Conservation (phyloP, 768 basidiomycete species). For the Rhizopogon vesiculosus region DNA sequence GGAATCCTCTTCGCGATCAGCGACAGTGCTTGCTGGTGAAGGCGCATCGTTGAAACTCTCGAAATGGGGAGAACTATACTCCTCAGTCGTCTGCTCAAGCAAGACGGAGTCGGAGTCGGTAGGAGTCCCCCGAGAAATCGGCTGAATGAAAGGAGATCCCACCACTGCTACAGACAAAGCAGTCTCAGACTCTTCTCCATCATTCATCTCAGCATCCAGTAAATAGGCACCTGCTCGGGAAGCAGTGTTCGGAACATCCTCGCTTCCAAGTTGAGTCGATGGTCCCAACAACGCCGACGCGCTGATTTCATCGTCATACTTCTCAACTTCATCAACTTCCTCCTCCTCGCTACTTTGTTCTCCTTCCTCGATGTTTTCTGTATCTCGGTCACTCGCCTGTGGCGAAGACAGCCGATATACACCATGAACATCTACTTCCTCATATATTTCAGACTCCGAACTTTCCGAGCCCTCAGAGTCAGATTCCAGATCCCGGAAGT, state of each 20-base stretch:
- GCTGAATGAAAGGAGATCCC: neutral
- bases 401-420: neutral
- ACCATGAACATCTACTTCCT: slow-evolving; percentile 6
- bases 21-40: neutral
- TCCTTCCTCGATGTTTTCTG: slow-evolving; percentile 2
- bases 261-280: slow-evolving; percentile 6
- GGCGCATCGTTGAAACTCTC: neutral
- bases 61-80: neutral
- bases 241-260: neutral
- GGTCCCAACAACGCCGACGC: slow-evolving; percentile 24
- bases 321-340: slow-evolving; percentile 34
- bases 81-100: neutral
- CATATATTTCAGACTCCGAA: slow-evolving; percentile 17
- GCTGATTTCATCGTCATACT: slow-evolving; percentile 27
- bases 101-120: neutral
- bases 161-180: neutral
- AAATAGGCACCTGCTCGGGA: neutral
- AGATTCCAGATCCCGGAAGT: slow-evolving; percentile 15
- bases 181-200: neutral
- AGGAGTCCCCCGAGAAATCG: neutral
- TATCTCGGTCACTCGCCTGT: neutral
- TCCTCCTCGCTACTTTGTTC: slow-evolving; percentile 5
- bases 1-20: neutral
- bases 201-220: neutral
- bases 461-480: slow-evolving; percentile 17